Percentiles rank a stretch among this genome's conserved stretches.
Conservation (phyloP, 257 asterid species). For the Catharanthus roseus region DNA sequence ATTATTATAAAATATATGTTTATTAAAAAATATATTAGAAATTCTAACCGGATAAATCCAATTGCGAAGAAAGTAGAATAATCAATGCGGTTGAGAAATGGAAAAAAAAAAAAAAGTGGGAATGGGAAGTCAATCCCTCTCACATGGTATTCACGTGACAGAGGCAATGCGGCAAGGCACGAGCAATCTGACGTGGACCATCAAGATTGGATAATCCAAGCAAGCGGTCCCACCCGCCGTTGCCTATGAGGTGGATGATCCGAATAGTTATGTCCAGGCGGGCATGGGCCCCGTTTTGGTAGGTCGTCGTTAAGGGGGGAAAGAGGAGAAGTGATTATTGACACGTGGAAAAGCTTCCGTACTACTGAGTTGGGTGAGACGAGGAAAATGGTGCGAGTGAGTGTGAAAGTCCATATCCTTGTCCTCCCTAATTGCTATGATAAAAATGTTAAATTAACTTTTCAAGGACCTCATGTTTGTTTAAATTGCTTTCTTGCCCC, state of each 20-base stretch:
- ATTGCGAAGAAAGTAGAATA: too few species aligned
- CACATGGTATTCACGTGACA: conserved; percentile 33
- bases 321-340: not conserved
- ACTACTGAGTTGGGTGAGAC: conserved; percentile 24
- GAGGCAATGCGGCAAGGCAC: not conserved
- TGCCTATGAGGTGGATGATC: not conserved
- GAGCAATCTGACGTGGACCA: conserved; percentile 8
- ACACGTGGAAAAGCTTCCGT: conserved; percentile 24
- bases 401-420: conserved; percentile 19
- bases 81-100: too few species aligned
- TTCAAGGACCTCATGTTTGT: not conserved
- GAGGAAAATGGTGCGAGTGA: conserved; percentile 37
- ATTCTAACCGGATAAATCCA: too few species aligned
- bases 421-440: conserved; percentile 28
- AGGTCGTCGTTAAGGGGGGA: conserved; percentile 2
- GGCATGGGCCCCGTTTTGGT: not conserved
- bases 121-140: not conserved
- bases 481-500: conserved; percentile 22
- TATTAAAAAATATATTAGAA: too few species aligned
- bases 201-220: not conserved
- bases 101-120: too few species aligned
- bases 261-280: conserved; percentile 7
- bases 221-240: not conserved
- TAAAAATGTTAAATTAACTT: not conserved
- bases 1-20: too few species aligned